Evolutionary conservation across 208 protist species (phyloP).

Genomic region (Crithidia sp.): DNA sequence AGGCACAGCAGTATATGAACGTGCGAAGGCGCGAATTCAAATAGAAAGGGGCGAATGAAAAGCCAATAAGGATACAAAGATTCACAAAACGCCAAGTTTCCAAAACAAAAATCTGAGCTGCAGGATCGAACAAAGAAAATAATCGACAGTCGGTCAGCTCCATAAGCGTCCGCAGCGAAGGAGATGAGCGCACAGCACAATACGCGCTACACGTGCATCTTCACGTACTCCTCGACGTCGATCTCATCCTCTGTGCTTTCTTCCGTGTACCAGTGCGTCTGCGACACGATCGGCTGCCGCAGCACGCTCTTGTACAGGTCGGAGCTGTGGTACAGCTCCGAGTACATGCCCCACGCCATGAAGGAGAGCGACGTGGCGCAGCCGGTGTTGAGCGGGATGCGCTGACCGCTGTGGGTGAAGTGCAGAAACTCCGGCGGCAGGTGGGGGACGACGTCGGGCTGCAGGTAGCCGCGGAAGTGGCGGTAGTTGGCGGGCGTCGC

Average conservation of each 20-base stretch:
- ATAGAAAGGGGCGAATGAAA: background rate
- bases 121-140: background rate
- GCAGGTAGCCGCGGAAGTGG: constrained; percentile 64
- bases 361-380: constrained; percentile 52
- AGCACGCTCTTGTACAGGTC: constrained; percentile 61
- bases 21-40: background rate
- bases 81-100: background rate
- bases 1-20: too few relatives aligned
- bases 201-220: constrained; percentile 1
- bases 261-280: constrained; percentile 50
- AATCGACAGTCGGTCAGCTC: too few relatives aligned
- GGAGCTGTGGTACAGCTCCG: constrained; percentile 60
- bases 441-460: constrained; percentile 54
- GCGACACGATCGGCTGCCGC: constrained; percentile 49
- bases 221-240: constrained; percentile 8
- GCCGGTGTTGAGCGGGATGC: constrained; percentile 64
- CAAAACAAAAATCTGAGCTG: background rate
- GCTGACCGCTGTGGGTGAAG: constrained; percentile 61
- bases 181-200: background rate
- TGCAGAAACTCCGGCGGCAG: constrained; percentile 49
- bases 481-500: constrained; percentile 53
- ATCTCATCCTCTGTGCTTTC: background rate
- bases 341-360: constrained; percentile 63
- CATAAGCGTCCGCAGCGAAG: background rate
- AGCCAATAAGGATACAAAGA: constrained; percentile 1